These are phyloP conservation scores for Cubamyces lactineus DNA, from an alignment of 768 basidiomycete species.

Conservation along the genomic window DNA sequence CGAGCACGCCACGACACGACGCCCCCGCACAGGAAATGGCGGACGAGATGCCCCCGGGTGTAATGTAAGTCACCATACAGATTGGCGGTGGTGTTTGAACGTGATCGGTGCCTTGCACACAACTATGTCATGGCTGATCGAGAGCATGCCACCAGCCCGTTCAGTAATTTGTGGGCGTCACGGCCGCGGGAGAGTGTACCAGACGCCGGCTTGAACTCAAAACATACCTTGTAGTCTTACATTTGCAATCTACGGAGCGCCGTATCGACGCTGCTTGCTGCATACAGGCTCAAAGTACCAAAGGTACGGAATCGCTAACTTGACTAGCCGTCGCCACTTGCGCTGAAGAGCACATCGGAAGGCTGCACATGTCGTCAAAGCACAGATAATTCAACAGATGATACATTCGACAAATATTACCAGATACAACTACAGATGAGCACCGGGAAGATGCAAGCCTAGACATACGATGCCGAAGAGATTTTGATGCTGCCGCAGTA, in stretches of 20 bases:
- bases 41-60: too few species aligned
- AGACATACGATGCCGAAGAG: not conserved
- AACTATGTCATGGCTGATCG: not conserved
- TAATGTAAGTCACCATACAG: not conserved
- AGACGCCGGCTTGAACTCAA: not conserved
- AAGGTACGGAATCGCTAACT: too few species aligned
- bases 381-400: not conserved
- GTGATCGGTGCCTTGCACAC: conserved; percentile 4
- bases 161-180: not conserved
- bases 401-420: conserved; percentile 7
- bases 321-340: too few species aligned
- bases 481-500: not conserved
- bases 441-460: not conserved
- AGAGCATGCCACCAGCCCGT: not conserved
- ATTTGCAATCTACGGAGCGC: too few species aligned
- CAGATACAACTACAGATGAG: conserved; percentile 14
- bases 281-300: not conserved
- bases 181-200: not conserved
- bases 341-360: not conserved
- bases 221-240: too few species aligned
- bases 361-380: conserved; percentile 6
- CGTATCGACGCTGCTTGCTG: not conserved
- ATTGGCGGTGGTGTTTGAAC: not conserved
- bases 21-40: not conserved
- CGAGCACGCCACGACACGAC: not conserved